These are phyloP conservation scores for Neoboletus brunneissimus DNA, from an alignment of 768 basidiomycete species.

Conservation along the genomic window DNA sequence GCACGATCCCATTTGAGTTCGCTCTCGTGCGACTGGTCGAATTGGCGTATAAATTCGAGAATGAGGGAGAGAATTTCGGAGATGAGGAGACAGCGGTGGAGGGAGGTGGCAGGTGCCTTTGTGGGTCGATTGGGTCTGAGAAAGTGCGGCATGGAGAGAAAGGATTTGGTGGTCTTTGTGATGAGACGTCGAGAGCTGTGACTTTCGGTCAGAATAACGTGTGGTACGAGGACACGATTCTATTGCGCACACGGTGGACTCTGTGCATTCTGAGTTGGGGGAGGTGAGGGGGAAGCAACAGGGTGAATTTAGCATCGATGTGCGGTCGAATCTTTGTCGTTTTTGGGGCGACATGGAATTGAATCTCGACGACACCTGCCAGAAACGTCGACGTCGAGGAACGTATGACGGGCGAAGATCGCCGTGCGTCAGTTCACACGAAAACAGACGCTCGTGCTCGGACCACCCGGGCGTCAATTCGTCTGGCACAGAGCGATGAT, in stretches of 20 bases:
- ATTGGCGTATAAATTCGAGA: too few species aligned
- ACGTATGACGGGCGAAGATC: too few species aligned
- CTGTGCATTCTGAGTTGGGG: not conserved
- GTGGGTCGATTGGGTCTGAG: not conserved
- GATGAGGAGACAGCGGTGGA: constrained; percentile 14
- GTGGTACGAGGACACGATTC: not conserved
- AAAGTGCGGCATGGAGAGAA: not conserved
- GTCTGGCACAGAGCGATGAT: not conserved
- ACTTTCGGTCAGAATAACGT: not conserved
- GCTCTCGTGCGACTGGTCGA: too few species aligned
- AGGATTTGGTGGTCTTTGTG: not conserved
- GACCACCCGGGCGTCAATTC: not conserved
- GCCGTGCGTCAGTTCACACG: constrained; percentile 7
- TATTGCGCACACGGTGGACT: constrained; percentile 4
- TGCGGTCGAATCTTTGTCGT: not conserved
- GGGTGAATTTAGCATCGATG: not conserved
- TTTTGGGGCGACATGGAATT: constrained; percentile 1
- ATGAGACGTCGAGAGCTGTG: constrained; percentile 1
- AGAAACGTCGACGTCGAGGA: not conserved
- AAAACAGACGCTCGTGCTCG: not conserved
- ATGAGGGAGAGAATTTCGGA: not conserved
- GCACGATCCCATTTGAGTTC: too few species aligned
- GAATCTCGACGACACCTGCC: not conserved
- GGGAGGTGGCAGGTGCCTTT: not conserved
- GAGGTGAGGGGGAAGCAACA: not conserved